Conservation (phyloP, 2,329 filamentous ascomycete species). For the Eutypa lata region DNA sequence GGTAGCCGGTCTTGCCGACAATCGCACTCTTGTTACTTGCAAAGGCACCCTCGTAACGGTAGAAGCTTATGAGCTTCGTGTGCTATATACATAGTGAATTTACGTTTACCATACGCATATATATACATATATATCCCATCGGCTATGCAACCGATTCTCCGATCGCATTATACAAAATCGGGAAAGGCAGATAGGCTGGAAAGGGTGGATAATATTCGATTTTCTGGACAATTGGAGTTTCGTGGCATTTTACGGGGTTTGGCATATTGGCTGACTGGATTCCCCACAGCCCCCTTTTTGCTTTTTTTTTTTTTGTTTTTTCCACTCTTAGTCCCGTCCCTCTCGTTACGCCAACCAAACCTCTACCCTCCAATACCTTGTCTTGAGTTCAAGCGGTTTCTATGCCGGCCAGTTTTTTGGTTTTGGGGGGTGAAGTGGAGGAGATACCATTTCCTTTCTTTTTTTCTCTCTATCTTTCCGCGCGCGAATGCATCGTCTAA, state of each 20-base stretch:
- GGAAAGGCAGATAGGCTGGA: neutral
- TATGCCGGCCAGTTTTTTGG: neutral
- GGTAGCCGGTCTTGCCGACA: neutral
- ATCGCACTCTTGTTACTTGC: neutral
- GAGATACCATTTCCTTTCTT: constrained; percentile 22
- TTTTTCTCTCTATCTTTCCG: too few species aligned
- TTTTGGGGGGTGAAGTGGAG: constrained; percentile 17
- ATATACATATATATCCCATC: neutral
- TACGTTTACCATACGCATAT: neutral
- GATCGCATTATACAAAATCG: too few species aligned
- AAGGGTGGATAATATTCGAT: neutral
- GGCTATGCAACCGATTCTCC: too few species aligned
- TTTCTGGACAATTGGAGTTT: neutral
- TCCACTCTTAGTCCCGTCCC: neutral
- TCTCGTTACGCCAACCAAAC: neutral
- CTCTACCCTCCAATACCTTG: neutral
- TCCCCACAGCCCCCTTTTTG: neutral
- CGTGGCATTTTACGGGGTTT: neutral
- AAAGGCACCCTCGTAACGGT: neutral
- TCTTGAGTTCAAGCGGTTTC: neutral
- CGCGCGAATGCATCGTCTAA: too few species aligned
- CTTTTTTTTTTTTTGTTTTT: neutral
- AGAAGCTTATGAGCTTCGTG: neutral
- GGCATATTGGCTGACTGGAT: neutral
- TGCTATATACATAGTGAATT: neutral